phyloP scores from a whole-genome alignment of 257 asterid genomes.

The Forsythia viridissima region DNA sequence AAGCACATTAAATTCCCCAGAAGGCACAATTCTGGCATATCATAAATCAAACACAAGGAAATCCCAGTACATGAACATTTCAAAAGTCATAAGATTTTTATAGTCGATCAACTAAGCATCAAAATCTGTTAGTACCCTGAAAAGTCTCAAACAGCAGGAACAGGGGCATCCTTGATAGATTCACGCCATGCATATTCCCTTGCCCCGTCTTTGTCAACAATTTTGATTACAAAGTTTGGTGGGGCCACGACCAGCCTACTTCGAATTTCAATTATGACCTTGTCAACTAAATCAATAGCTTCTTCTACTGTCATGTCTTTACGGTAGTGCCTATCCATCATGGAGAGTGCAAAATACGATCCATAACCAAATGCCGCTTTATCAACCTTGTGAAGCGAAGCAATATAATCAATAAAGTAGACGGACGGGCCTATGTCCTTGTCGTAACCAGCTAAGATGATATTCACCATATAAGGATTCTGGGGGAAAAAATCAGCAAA shows the following conservation, averaged over 20 bases:
- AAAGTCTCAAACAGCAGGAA: slow-evolving; percentile 38
- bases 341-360: slow-evolving; percentile 80
- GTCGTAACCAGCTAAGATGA: slow-evolving; percentile 90
- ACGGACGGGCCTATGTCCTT: slow-evolving; percentile 89
- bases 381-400: slow-evolving; percentile 87
- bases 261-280: slow-evolving; percentile 73
- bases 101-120: slow-evolving; percentile 6
- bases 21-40: slow-evolving; percentile 22
- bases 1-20: slow-evolving; percentile 18
- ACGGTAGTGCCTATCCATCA: slow-evolving; percentile 92
- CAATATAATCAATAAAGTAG: slow-evolving; percentile 78
- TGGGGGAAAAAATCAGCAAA: slow-evolving; percentile 24
- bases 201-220: slow-evolving; percentile 90
- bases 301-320: slow-evolving; percentile 85
- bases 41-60: slow-evolving; percentile 29
- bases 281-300: slow-evolving; percentile 81
- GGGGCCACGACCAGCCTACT: slow-evolving; percentile 88
- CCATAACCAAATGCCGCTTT: slow-evolving; percentile 95
- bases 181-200: slow-evolving; percentile 80
- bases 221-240: slow-evolving; percentile 87
- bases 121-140: background rate
- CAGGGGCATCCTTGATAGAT: slow-evolving; percentile 58
- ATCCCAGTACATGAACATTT: slow-evolving; percentile 9
- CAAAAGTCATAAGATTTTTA: slow-evolving; percentile 16
- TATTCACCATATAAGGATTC: slow-evolving; percentile 87